Evolutionary conservation across 108 stramenopile species (phyloP).

Genomic region (Fragilariopsis cylindrus): DNA sequence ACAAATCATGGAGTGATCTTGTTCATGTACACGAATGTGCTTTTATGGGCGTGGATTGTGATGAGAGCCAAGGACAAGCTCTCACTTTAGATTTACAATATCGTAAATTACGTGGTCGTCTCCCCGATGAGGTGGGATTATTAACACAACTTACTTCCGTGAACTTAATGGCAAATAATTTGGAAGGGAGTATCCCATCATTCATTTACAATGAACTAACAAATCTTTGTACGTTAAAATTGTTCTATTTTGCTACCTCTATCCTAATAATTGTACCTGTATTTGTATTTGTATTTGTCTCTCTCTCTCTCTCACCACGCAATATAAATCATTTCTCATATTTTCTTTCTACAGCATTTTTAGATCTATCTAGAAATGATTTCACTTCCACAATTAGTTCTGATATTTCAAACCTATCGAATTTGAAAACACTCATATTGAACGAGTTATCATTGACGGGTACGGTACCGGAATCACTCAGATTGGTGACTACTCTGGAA

Average conservation of each 20-base stretch:
- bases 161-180: conserved; percentile 15
- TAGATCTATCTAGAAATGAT: conserved; percentile 15
- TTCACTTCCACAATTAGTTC: conserved; percentile 21
- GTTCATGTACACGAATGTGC: conserved; percentile 6
- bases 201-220: conserved; percentile 15
- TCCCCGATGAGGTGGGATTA: conserved; percentile 33
- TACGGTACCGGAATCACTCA: conserved; percentile 1
- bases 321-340: background rate
- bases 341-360: conserved; percentile 8
- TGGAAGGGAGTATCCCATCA: conserved; percentile 26
- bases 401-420: conserved; percentile 20
- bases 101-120: conserved; percentile 20
- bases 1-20: conserved; percentile 10
- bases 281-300: background rate
- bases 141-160: conserved; percentile 20
- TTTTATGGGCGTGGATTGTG: conserved; percentile 20
- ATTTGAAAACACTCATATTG: conserved; percentile 4
- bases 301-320: background rate
- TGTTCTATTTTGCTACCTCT: background rate
- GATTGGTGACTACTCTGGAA: background rate
- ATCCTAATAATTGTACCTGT: no score
- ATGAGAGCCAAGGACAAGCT: background rate
- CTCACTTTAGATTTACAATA: conserved; percentile 4
- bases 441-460: conserved; percentile 7
- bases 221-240: conserved; percentile 20